Base-by-base conservation (phyloP, 2,329 filamentous ascomycete species). In the Bipolaris oryzae region DNA sequence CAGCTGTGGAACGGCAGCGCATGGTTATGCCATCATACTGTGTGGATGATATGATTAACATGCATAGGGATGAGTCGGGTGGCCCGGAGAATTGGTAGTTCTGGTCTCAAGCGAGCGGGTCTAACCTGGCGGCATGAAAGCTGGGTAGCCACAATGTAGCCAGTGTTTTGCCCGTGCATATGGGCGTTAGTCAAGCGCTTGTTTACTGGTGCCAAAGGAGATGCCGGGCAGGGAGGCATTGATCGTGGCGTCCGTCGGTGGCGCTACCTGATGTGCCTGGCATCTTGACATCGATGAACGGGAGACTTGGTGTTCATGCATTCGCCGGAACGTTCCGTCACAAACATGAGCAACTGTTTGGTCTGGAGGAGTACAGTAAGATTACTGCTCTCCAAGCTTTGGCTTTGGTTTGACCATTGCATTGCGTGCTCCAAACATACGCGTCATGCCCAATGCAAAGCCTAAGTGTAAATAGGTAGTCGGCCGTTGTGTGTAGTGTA, bases 191-290 rank as follows among this genome's bases (percentile, higher is more conserved):
- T 67, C 67, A 70, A 72, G 68, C 25, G 15, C 13, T 48, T 61
- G 23, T 55, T 50, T 64, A 62, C 68, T 70, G 69, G 62, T 62
- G 33, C 55, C 57, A 63, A 34, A 64, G 51, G 33, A 53, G 7
- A 44, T 44, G 45, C 57, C 39, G 46, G 39, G 55, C 54, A 53
- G 20, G 52, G 48, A 53, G 48, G 43, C 58, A 63, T 63, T 48
- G n/a, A 37, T 48, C 28, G 34, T 58, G 56, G 60, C 62, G 48
- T 43, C 50, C 63, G 60, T 63, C 52, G 67, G 48, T 53, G 43
- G 43, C 56, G 49, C 39, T 44, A 33, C 31, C 31, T 48, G 34
- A 50, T 43, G 31, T 52, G 41, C 39, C 51, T 25, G 23, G 23
- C 4, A 18, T 25, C 11, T 18, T 35, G 25, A 28, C 44, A 44